phyloP scores from a whole-genome alignment of 345 rosid genomes.

The Rhodomyrtus tomentosa region DNA sequence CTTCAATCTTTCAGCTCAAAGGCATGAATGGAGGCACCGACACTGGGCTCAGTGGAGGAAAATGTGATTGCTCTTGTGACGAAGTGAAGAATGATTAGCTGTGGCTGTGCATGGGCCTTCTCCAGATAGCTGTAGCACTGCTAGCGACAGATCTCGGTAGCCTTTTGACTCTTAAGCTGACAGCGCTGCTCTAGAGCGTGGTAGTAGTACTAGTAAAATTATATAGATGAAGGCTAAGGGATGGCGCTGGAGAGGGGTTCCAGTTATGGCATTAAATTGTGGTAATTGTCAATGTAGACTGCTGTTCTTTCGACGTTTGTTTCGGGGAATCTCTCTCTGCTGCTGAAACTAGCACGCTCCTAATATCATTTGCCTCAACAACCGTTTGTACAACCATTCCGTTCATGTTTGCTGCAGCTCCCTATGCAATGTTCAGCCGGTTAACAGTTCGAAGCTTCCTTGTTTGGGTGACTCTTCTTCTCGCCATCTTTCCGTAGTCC shows the following conservation, averaged over 20 bases:
- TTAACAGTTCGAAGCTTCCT: not conserved
- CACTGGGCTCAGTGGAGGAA: slow-evolving; percentile 19
- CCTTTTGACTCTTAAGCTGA: not conserved
- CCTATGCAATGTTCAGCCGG: not conserved
- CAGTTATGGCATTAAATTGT: not conserved
- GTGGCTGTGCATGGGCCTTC: not conserved
- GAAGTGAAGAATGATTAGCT: slow-evolving; percentile 26
- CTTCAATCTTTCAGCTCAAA: slow-evolving; percentile 27
- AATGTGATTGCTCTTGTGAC: not conserved
- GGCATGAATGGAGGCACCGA: slow-evolving; percentile 9
- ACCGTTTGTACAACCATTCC: not conserved
- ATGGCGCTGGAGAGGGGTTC: not conserved
- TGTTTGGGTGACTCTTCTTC: not conserved
- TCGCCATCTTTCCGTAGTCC: not conserved
- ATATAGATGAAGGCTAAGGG: not conserved
- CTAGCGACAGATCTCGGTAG: not conserved
- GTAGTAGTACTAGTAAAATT: not conserved
- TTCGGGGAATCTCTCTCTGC: not conserved
- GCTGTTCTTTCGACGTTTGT: not conserved
- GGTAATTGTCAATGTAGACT: not conserved
- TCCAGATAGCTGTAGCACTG: not conserved
- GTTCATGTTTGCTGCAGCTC: not conserved
- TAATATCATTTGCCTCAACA: not conserved
- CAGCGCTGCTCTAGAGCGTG: not conserved
- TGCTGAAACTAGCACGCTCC: not conserved